phyloP scores from a whole-genome alignment of 345 rosid genomes.

The Pugionium cornutum region DNA sequence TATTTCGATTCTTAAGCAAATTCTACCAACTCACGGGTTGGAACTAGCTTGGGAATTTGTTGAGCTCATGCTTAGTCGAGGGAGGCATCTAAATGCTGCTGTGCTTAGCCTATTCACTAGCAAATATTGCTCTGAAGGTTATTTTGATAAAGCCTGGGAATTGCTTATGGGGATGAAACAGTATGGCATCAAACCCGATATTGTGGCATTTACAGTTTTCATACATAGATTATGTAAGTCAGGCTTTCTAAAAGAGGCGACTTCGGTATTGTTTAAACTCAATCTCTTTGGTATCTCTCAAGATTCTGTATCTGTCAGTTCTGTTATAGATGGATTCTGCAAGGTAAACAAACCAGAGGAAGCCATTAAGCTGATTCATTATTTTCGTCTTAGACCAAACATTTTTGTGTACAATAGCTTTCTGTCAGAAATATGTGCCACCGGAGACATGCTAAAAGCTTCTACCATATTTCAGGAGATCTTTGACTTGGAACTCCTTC shows the following conservation, averaged over 20 bases:
- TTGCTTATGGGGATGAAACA: conserved; percentile 48
- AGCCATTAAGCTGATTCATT: conserved; percentile 47
- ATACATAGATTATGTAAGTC: conserved; percentile 47
- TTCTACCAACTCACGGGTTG: conserved; percentile 33
- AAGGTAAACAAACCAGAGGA: conserved; percentile 44
- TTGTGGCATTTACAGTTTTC: conserved; percentile 49
- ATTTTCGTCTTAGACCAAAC: conserved; percentile 43
- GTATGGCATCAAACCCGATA: conserved; percentile 46
- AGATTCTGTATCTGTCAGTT: conserved; percentile 50
- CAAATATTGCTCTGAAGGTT: conserved; percentile 43
- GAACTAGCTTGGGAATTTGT: conserved; percentile 48
- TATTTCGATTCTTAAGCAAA: conserved; percentile 42
- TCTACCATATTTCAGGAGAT: conserved; percentile 47
- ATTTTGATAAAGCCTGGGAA: conserved; percentile 46
- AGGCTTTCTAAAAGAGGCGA: conserved; percentile 46
- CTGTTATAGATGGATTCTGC: conserved; percentile 50
- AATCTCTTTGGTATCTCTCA: conserved; percentile 42
- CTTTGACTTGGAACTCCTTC: conserved; percentile 45
- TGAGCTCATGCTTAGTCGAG: conserved; percentile 45
- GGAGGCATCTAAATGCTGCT: conserved; percentile 43
- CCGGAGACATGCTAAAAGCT: conserved; percentile 47
- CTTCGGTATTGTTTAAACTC: conserved; percentile 48
- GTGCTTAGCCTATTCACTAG: conserved; percentile 45
- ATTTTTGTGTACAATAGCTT: conserved; percentile 56
- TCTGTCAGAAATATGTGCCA: conserved; percentile 44